Evolutionary conservation across 2,329 filamentous ascomycete genomes (phyloP).

Genomic region (Beauveria pseudobassiana): DNA sequence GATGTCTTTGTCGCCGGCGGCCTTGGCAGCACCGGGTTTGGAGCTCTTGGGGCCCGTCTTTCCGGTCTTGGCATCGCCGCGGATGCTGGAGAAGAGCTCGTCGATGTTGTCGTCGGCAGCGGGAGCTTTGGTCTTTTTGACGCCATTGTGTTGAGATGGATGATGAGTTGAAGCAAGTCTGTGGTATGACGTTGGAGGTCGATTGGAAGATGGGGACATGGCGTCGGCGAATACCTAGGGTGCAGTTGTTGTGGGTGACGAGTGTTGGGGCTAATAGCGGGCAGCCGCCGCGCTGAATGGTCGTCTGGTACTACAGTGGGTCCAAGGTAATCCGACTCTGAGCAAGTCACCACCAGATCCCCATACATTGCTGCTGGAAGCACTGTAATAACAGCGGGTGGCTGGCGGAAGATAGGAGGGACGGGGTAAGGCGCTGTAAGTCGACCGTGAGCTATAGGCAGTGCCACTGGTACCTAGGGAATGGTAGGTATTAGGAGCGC

Average conservation of each 20-base stretch:
- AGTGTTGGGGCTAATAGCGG: neutral
- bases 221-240: neutral
- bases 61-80: constrained; percentile 42
- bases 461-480: neutral
- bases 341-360: too few relatives aligned
- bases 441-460: neutral
- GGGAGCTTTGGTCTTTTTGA: constrained; percentile 50
- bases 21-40: constrained; percentile 42
- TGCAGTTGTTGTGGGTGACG: neutral
- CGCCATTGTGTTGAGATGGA: constrained; percentile 37
- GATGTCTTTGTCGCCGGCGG: constrained; percentile 59
- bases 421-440: neutral
- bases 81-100: constrained; percentile 58
- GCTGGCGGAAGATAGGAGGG: neutral
- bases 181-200: constrained; percentile 5
- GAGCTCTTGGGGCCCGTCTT: constrained; percentile 37
- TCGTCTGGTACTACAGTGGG: neutral
- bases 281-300: neutral
- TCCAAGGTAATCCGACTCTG: too few relatives aligned
- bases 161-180: neutral
- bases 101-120: constrained; percentile 55
- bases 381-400: neutral
- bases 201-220: neutral
- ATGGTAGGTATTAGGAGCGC: neutral
- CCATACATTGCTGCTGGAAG: too few relatives aligned